Evolutionary conservation across 2,329 filamentous ascomycete species (phyloP).

Genomic region (Camillea tinctor): DNA sequence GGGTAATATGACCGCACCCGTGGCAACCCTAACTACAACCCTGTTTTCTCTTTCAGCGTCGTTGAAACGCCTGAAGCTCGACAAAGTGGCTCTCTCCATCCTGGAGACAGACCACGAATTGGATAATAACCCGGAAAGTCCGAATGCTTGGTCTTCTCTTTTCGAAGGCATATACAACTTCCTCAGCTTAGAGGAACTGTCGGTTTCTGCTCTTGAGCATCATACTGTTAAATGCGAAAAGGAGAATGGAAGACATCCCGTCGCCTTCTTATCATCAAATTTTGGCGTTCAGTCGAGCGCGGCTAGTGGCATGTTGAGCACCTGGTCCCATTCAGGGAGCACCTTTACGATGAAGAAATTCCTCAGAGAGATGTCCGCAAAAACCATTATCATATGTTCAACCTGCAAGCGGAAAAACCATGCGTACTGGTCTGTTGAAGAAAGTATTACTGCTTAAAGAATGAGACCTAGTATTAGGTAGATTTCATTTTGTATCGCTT

Average conservation of each 20-base stretch:
- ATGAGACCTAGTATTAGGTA: not conserved
- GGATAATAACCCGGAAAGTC: constrained; percentile 16
- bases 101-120: constrained; percentile 17
- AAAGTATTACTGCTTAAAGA: constrained; percentile 13
- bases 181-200: constrained; percentile 13
- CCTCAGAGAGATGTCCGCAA: constrained; percentile 18
- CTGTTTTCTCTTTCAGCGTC: constrained; percentile 14
- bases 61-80: constrained; percentile 15
- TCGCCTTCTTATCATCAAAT: constrained; percentile 19
- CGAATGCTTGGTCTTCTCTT: constrained; percentile 23
- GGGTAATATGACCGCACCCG: constrained; percentile 19
- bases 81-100: constrained; percentile 15
- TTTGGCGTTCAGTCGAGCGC: constrained; percentile 17
- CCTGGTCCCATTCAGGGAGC: constrained; percentile 17
- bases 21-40: constrained; percentile 9
- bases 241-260: constrained; percentile 18
- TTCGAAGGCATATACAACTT: constrained; percentile 15
- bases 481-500: not conserved
- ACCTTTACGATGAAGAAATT: constrained; percentile 14
- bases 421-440: constrained; percentile 19
- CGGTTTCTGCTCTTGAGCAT: constrained; percentile 15
- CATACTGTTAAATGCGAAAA: constrained; percentile 15
- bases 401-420: constrained; percentile 19
- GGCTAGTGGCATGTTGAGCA: constrained; percentile 12
- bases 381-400: constrained; percentile 22